Evolutionary conservation across 768 basidiomycete species (phyloP), one percentile per base, ranked within the genome.

Genomic region (Xerocomus brunneocitrinus): DNA sequence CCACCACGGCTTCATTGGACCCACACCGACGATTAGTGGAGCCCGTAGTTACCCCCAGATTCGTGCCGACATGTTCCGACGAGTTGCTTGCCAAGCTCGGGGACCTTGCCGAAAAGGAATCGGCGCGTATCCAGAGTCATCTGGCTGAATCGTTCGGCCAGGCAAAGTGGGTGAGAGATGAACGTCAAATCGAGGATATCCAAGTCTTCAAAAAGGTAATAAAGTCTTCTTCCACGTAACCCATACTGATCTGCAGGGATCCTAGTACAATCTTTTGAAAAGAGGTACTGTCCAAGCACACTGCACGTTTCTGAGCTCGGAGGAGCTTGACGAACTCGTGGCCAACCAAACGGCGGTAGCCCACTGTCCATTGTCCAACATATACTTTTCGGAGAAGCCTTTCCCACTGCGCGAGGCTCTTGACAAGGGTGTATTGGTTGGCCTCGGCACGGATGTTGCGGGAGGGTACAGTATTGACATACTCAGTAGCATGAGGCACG

Each of bases 291-390:
- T 94, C 12, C 89, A 92, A 74, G 92, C 91, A 0, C 93, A 95
- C 66, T 95, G 92, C 71, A 95, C 93, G 2, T 92, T 87, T 69
- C 76, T 93, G 31, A 64, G 71, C n/a, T 49, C 67, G 0, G 67
- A 76, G 0, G 75, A 82, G 32, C 74, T 92, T 10, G 64, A 71
- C 0, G 76, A 74, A 16, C 71, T 94, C 12, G 71, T 74, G 2
- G 56, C 58, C 4, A 67, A 65, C 27, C 80, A 82, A 14, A 81
- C 84, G 1, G 76, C 88, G 2, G 74, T 95, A 22, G 89, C 92
- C 0, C 90, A 92, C 60, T 95, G 93, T 67, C 93, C 93, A 0
- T 74, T 95, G 12, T 93, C 91, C 0, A 95, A 95, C 63, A 78
- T 81, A 3, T 95, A 95, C 70, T 92, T 95, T 68, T 92, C 89